phyloP scores from a whole-genome alignment of 2,329 filamentous ascomycete species.

The Clonostachys chloroleuca region DNA sequence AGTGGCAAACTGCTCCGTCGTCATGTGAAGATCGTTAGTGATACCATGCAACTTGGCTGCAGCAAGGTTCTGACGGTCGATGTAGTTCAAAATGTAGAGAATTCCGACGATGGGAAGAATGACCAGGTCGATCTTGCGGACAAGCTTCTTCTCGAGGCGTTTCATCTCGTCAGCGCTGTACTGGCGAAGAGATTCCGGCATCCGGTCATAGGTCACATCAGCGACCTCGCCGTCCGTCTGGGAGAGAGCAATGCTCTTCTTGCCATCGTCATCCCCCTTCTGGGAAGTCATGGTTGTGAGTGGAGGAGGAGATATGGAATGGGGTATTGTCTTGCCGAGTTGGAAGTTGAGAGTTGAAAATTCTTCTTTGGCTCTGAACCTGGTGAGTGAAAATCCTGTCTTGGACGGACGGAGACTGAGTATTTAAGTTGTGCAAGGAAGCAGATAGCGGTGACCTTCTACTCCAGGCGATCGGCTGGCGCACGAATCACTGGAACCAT shows the following conservation, averaged over 20 bases:
- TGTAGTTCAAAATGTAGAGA: conserved; percentile 32
- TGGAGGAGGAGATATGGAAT: too few species aligned
- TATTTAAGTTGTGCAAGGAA: too few species aligned
- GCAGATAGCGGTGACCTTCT: too few species aligned
- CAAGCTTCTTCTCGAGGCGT: conserved; percentile 9
- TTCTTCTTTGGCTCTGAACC: too few species aligned
- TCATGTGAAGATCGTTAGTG: conserved; percentile 29
- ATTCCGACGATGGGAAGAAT: conserved; percentile 18
- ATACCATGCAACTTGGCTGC: conserved; percentile 32
- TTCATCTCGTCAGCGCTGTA: conserved; percentile 7
- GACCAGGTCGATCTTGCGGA: conserved; percentile 12
- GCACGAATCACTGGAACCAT: too few species aligned
- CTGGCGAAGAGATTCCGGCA: conserved; percentile 8
- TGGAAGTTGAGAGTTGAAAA: too few species aligned
- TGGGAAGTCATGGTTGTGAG: too few species aligned
- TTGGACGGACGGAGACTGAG: too few species aligned
- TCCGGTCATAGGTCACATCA: conserved; percentile 1
- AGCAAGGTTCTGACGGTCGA: conserved; percentile 29
- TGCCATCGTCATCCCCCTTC: too few species aligned
- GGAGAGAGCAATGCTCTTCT: neutral
- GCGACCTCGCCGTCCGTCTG: neutral
- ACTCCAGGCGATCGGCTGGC: too few species aligned
- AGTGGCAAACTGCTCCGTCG: conserved; percentile 25
- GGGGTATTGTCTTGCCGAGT: too few species aligned
- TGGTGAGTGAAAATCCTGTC: too few species aligned